phyloP scores from a whole-genome alignment of 176 grass and related monocot genomes.

The Aegilops longissima region DNA sequence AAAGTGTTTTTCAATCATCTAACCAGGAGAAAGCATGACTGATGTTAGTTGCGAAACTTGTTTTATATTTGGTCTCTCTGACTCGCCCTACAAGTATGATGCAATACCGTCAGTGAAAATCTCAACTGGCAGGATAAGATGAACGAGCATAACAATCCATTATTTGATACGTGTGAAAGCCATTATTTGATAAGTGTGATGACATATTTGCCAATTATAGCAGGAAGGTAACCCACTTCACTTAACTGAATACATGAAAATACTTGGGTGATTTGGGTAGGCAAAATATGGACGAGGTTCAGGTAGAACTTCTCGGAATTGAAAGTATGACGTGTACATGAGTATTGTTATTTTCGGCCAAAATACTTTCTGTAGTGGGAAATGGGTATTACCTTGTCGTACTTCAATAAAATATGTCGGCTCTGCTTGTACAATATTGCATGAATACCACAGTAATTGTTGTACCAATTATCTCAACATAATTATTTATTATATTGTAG shows the following conservation, averaged over 20 bases:
- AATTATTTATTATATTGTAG: too few species aligned
- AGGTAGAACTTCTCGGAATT: conserved; percentile 50
- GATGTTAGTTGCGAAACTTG: background rate
- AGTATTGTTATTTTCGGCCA: conserved; percentile 95
- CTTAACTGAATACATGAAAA: background rate
- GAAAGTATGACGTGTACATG: conserved; percentile 92
- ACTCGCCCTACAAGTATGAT: conserved; percentile 62
- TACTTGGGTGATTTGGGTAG: conserved; percentile 38
- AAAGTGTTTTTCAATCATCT: conserved; percentile 45
- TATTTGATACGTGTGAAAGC: conserved; percentile 43
- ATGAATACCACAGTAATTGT: background rate
- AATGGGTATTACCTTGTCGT: conserved; percentile 53
- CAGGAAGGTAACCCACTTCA: conserved; percentile 51
- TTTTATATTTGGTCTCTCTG: background rate
- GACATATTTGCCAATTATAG: conserved; percentile 82
- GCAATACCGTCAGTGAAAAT: conserved; percentile 56
- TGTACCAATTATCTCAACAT: too few species aligned
- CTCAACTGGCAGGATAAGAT: conserved; percentile 83
- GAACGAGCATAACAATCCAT: conserved; percentile 74
- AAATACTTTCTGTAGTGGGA: conserved; percentile 70
- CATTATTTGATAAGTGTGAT: conserved; percentile 44
- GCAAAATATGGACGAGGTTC: conserved; percentile 52
- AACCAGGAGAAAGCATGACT: conserved; percentile 61
- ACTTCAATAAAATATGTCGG: conserved; percentile 6
- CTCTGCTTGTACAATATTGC: background rate